phyloP scores from a whole-genome alignment of 148 eudicot species.

The Cornus florida region DNA sequence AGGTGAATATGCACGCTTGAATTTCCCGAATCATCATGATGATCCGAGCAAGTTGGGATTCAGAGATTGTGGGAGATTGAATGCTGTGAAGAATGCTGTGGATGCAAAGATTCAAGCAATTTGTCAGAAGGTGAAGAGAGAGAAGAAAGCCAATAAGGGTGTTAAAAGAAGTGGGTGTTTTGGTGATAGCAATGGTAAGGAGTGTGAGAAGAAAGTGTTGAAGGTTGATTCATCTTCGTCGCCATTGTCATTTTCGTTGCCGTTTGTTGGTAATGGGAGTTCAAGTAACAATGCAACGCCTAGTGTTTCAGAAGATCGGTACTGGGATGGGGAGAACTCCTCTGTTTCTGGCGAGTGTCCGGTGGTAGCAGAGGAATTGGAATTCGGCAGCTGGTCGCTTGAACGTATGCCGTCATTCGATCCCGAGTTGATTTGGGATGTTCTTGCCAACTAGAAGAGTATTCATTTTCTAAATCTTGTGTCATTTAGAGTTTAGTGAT shows the following conservation, averaged over 20 bases:
- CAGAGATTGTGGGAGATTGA: conserved; percentile 48
- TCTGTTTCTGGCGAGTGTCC: conserved; percentile 31
- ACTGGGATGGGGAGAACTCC: conserved; percentile 51
- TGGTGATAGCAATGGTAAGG: not conserved
- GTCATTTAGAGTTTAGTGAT: too few relatives aligned
- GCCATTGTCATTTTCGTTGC: too few relatives aligned
- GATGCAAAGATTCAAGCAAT: conserved; percentile 84
- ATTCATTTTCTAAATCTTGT: not conserved
- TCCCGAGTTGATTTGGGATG: conserved; percentile 75
- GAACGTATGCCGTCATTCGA: conserved; percentile 70
- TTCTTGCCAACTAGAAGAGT: conserved; percentile 39
- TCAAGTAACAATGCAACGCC: conserved; percentile 29
- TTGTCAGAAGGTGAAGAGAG: conserved; percentile 59
- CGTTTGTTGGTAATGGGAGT: conserved; percentile 32
- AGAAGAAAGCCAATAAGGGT: conserved; percentile 49
- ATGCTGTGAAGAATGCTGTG: conserved; percentile 57
- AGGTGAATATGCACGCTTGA: conserved; percentile 83
- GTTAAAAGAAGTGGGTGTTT: conserved; percentile 30
- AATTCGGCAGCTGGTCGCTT: conserved; percentile 7
- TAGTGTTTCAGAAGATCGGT: conserved; percentile 50
- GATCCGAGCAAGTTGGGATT: conserved; percentile 41
- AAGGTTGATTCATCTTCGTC: conserved; percentile 28
- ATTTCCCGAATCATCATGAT: conserved; percentile 68
- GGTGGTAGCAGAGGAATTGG: not conserved
- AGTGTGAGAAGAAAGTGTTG: conserved; percentile 19